Base-by-base conservation (phyloP, 352 stramenopile species). In the Phytopythium cucurbitacearum region DNA sequence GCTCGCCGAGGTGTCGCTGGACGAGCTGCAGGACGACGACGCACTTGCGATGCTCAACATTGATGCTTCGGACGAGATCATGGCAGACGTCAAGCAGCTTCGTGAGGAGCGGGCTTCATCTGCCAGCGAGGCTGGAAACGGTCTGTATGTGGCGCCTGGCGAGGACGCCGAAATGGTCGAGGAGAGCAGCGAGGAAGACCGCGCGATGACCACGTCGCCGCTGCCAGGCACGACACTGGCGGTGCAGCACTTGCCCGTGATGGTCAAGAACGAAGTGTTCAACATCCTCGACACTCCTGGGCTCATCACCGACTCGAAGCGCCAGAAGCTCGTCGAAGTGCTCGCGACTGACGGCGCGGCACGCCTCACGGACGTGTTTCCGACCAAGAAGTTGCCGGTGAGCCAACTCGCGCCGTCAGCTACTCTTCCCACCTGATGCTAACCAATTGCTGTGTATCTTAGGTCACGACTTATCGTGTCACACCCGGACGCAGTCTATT, bases 171-270 rank as follows among this genome's bases (percentile, higher is more conserved):
- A 87, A 39, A 89, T 87, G 75, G 67, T 86, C 11, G 79, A 90
- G 46, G 82, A 72, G 32, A 83, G 69, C 35, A 62, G 88, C 35
- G 67, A 85, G 2, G 75, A 90, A 60, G 73, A 78, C 10, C 67
- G 76, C 3, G 57, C 85, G 43, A 85, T 97, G 68, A 97, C 89
- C 12, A 96, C 86, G 11, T 97, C 89, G n/a, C 79, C 80, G 28
- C 69, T 97, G 12, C 91, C 91, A 3, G 91, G 91, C 34, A 97
- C 91, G 32, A 97, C 91, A 8, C 65, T 97, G 41, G 89, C 81
- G 4, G 82, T 92, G 16, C 83, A 90, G 57, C 79, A 85, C 52
- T 59, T 92, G 55, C 80, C 84, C 3, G 70, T 94, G 4, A 85
- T 92, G 38, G 70, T 85, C 34, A 82, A 80, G 42, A 89, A 94